phyloP scores from a whole-genome alignment of 768 basidiomycete species.

The Psilocybe tampanensis region DNA sequence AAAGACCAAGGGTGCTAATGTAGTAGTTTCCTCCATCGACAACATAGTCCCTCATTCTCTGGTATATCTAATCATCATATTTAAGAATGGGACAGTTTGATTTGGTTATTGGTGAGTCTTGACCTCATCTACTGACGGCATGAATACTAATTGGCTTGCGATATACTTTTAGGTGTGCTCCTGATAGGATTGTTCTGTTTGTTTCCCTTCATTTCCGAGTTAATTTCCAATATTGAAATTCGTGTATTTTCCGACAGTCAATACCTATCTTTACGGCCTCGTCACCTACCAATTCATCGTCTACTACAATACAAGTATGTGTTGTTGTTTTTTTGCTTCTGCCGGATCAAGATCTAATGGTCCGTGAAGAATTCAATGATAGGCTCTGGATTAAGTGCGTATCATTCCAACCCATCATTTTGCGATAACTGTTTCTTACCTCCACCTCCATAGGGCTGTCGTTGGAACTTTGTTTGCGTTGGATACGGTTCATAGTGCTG shows the following conservation, averaged over 20 bases:
- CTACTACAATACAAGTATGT: slow-evolving; percentile 37
- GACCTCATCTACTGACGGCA: not conserved
- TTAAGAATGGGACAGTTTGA: slow-evolving; percentile 29
- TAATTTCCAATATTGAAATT: not conserved
- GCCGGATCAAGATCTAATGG: slow-evolving; percentile 1
- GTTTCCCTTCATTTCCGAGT: not conserved
- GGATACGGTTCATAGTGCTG: slow-evolving; percentile 39
- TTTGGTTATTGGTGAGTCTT: slow-evolving; percentile 25
- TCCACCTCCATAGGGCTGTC: slow-evolving; percentile 25
- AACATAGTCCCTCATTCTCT: not conserved
- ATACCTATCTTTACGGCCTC: slow-evolving; percentile 41
- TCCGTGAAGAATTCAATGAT: slow-evolving; percentile 37
- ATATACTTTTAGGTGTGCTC: slow-evolving; percentile 21
- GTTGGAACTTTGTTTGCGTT: slow-evolving; percentile 34
- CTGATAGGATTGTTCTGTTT: slow-evolving; percentile 31
- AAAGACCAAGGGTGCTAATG: not conserved
- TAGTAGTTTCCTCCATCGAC: not conserved
- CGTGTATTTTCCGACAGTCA: slow-evolving; percentile 20
- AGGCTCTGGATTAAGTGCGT: slow-evolving; percentile 35
- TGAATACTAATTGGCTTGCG: not conserved
- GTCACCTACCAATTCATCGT: slow-evolving; percentile 44
- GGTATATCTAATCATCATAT: not conserved
- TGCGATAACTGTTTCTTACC: not conserved
- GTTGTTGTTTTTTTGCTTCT: too few relatives aligned
- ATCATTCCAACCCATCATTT: not conserved